These are phyloP conservation scores for Prunus mira DNA, from an alignment of 306 rosid genomes.

Conservation along the genomic window DNA sequence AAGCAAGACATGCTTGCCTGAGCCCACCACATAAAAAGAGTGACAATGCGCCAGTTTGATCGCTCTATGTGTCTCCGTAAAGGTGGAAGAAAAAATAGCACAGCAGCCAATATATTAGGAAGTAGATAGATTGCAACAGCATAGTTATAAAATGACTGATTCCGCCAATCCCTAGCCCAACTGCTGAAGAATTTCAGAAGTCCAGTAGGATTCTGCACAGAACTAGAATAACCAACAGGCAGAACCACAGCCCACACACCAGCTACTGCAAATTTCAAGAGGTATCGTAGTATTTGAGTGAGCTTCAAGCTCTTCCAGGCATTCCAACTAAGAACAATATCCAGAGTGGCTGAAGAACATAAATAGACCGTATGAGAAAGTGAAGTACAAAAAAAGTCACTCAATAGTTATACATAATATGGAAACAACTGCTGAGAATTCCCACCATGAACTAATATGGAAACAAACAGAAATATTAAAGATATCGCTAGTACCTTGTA, in stretches of 20 bases:
- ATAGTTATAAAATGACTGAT: slow-evolving; percentile 63
- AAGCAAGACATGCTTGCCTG: slow-evolving; percentile 58
- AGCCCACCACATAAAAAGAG: slow-evolving; percentile 96
- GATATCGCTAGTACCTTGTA: slow-evolving; percentile 63
- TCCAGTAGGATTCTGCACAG: slow-evolving; percentile 74
- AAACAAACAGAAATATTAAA: not conserved
- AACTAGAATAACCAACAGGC: slow-evolving; percentile 72
- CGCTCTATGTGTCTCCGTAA: slow-evolving; percentile 73
- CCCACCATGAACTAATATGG: not conserved
- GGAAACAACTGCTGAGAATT: not conserved
- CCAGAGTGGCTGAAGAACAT: slow-evolving; percentile 67
- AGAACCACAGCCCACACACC: slow-evolving; percentile 85
- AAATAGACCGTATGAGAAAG: slow-evolving; percentile 19
- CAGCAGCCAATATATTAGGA: slow-evolving; percentile 73
- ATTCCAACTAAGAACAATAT: slow-evolving; percentile 72
- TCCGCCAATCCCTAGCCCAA: slow-evolving; percentile 84
- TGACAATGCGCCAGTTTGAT: slow-evolving; percentile 60
- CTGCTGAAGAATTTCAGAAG: slow-evolving; percentile 67
- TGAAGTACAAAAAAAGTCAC: not conserved
- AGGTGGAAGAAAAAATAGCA: slow-evolving; percentile 88
- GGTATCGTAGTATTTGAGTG: slow-evolving; percentile 76
- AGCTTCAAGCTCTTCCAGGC: slow-evolving; percentile 90
- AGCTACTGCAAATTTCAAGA: slow-evolving; percentile 79
- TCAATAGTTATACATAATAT: not conserved
- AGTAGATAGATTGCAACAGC: slow-evolving; percentile 63